These are phyloP conservation scores for Coemansia sp. DNA, from an alignment of 192 early-diverging fungal genomes.

Conservation along the genomic window DNA sequence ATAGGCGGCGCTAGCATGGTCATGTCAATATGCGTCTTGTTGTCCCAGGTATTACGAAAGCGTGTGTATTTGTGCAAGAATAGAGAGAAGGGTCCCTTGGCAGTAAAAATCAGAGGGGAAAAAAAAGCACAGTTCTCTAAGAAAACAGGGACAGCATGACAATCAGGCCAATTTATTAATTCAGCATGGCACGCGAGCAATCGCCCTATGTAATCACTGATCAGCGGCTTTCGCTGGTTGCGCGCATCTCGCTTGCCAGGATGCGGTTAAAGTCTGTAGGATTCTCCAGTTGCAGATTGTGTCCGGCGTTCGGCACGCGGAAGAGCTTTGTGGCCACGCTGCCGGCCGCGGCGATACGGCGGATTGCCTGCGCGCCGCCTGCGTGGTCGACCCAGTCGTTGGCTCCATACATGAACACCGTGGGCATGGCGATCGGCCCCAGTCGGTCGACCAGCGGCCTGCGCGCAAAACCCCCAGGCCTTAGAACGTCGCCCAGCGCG, in stretches of 20 bases:
- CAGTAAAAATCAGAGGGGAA: constrained; percentile 2
- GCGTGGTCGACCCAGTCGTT: constrained; percentile 90
- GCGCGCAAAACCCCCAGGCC: constrained; percentile 81
- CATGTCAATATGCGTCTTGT: not conserved
- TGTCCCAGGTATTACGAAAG: too few species aligned
- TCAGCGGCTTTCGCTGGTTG: not conserved
- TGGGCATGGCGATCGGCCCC: constrained; percentile 65
- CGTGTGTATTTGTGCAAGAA: not conserved
- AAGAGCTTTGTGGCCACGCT: constrained; percentile 42
- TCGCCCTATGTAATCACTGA: not conserved
- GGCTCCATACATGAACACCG: constrained; percentile 74
- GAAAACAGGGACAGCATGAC: not conserved
- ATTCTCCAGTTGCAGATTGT: constrained; percentile 89
- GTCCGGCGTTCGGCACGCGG: constrained; percentile 63
- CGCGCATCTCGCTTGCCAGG: constrained; percentile 57
- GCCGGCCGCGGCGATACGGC: constrained; percentile 51
- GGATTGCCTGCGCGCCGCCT: constrained; percentile 63
- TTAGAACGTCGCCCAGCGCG: constrained; percentile 70
- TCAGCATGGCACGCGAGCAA: too few species aligned
- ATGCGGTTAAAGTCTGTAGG: constrained; percentile 67
- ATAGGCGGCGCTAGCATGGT: constrained; percentile 6
- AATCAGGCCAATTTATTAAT: too few species aligned
- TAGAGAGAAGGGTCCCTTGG: not conserved
- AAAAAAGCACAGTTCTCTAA: not conserved
- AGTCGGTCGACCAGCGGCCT: constrained; percentile 71